Conservation (phyloP, 257 asterid species). For the Knoxia roxburghii region DNA sequence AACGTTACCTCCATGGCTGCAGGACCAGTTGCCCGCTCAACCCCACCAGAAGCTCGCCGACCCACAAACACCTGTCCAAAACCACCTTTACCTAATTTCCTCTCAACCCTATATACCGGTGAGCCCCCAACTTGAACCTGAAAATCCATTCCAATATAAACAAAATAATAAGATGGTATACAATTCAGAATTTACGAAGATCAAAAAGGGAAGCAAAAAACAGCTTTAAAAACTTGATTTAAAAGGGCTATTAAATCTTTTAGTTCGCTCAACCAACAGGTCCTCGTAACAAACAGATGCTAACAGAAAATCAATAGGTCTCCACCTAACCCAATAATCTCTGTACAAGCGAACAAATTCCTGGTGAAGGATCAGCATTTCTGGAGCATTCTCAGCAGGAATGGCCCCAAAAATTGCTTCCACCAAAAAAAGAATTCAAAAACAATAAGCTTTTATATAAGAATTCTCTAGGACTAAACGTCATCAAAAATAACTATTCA, state of each 20-base stretch:
- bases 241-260: not conserved
- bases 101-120: slow-evolving; percentile 37
- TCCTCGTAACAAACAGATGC: not conserved
- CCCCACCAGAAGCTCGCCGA: slow-evolving; percentile 32
- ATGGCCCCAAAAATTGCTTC: not conserved
- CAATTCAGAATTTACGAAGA: not conserved
- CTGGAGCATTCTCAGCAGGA: too few species aligned
- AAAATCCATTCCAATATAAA: slow-evolving; percentile 7
- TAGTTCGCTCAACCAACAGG: not conserved
- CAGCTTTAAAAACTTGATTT: not conserved
- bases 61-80: slow-evolving; percentile 48
- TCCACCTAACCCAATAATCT: not conserved
- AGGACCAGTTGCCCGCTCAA: slow-evolving; percentile 26
- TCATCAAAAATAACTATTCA: not conserved
- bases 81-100: slow-evolving; percentile 48
- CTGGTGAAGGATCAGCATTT: not conserved
- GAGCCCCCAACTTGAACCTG: slow-evolving; percentile 50
- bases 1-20: slow-evolving; percentile 33
- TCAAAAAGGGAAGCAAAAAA: not conserved
- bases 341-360: not conserved
- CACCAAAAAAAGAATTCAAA: not conserved
- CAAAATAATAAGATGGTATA: not conserved
- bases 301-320: not conserved
- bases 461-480: not conserved
- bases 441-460: not conserved